A percentile compares a stretch with the other conserved stretches of the same genome.
These are phyloP conservation scores for Candida tammaniensis DNA, from an alignment of 805 yeast genomes.

Conservation along the genomic window DNA sequence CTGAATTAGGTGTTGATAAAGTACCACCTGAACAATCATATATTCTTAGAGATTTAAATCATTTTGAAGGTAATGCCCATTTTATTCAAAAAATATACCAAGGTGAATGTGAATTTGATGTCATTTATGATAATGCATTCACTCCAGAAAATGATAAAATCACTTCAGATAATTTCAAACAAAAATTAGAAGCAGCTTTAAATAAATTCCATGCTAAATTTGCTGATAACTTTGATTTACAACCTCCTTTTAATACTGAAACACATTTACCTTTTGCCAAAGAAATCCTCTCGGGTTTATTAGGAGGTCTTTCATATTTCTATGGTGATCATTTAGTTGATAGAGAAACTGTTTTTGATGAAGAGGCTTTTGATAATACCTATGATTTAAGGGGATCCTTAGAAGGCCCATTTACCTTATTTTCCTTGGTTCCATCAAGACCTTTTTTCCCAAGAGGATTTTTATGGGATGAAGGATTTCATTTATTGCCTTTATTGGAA, in stretches of 20 bases:
- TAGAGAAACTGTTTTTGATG: constrained; percentile 62
- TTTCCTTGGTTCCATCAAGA: constrained; percentile 85
- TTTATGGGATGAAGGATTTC: constrained; percentile 99
- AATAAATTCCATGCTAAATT: constrained; percentile 53
- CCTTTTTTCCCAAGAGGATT: constrained; percentile 96
- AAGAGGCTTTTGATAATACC: constrained; percentile 63
- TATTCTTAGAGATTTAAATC: constrained; percentile 55
- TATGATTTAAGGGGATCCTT: constrained; percentile 49
- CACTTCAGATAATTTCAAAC: constrained; percentile 31
- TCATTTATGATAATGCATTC: constrained; percentile 52
- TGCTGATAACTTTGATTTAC: constrained; percentile 44
- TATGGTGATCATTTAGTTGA: constrained; percentile 84
- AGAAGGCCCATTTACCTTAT: constrained; percentile 77
- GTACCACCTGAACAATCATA: constrained; percentile 51
- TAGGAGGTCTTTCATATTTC: constrained; percentile 89
- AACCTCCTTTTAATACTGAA: constrained; percentile 50
- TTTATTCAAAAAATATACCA: constrained; percentile 71
- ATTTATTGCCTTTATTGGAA: constrained; percentile 73
- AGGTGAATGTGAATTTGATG: constrained; percentile 74
- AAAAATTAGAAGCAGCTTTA: constrained; percentile 29
- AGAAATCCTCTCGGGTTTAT: constrained; percentile 73
- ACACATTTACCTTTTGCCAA: constrained; percentile 60
- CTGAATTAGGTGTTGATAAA: constrained; percentile 19
- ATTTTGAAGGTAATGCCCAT: constrained; percentile 74
- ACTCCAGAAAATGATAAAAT: constrained; percentile 40